phyloP scores from a whole-genome alignment of 169 alveolate species.

The Plasmodium vinckei region DNA sequence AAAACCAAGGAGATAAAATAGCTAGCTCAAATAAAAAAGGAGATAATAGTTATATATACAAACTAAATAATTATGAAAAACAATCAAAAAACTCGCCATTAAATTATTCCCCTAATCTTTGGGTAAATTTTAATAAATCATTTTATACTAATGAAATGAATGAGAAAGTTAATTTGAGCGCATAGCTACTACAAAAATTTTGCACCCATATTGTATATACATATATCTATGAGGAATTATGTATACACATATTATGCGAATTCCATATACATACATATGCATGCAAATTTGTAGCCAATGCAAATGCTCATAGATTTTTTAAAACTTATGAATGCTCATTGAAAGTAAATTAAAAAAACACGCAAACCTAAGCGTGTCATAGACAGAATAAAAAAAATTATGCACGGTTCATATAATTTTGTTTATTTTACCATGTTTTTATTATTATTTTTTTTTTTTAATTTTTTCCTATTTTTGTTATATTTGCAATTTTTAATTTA shows the following conservation, averaged over 20 bases:
- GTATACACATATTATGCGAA: background rate
- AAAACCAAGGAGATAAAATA: slow-evolving; percentile 16
- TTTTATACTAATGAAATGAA: slow-evolving; percentile 22
- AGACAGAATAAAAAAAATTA: too few relatives aligned
- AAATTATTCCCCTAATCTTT: slow-evolving; percentile 24
- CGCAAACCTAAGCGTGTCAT: too few relatives aligned
- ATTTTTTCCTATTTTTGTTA: background rate
- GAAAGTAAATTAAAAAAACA: too few relatives aligned
- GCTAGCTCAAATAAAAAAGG: slow-evolving; percentile 2
- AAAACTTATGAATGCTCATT: background rate
- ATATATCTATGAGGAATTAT: slow-evolving; percentile 6
- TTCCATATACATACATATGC: slow-evolving; percentile 8
- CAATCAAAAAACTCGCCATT: background rate
- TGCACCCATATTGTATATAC: background rate
- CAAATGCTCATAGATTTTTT: background rate
- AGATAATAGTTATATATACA: background rate
- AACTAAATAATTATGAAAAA: background rate
- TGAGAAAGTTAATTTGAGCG: slow-evolving; percentile 68
- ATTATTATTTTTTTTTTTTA: too few relatives aligned
- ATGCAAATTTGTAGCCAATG: background rate
- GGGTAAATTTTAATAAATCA: slow-evolving; percentile 63
- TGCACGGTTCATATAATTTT: too few relatives aligned
- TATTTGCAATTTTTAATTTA: background rate
- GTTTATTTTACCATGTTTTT: too few relatives aligned
- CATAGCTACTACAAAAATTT: background rate